phyloP scores from a whole-genome alignment of 441 rosid species.

The Bruguiera hainesii region DNA sequence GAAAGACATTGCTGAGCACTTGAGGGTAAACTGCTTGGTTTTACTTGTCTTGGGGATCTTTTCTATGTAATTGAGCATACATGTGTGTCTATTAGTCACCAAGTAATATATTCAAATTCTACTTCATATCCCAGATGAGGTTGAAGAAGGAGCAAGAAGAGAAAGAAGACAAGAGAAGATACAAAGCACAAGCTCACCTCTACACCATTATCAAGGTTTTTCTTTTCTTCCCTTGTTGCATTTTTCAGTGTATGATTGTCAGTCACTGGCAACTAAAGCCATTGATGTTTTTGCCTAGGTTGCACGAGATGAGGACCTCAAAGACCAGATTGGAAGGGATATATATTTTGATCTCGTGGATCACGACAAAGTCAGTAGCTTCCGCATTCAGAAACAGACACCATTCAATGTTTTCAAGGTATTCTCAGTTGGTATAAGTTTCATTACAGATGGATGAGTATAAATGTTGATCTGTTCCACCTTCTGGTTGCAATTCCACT shows the following conservation, averaged over 20 bases:
- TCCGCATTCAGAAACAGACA: constrained; percentile 85
- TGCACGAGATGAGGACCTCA: constrained; percentile 87
- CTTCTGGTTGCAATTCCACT: not conserved
- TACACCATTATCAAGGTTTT: constrained; percentile 85
- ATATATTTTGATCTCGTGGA: constrained; percentile 92
- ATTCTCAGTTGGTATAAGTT: not conserved
- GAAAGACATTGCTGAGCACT: constrained; percentile 94
- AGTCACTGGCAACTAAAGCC: constrained; percentile 18
- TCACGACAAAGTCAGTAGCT: constrained; percentile 84
- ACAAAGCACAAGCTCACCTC: constrained; percentile 91
- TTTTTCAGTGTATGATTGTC: not conserved
- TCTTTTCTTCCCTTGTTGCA: not conserved
- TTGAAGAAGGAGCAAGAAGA: constrained; percentile 94
- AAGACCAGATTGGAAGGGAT: constrained; percentile 83
- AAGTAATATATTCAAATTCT: constrained; percentile 17
- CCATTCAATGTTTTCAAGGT: constrained; percentile 78
- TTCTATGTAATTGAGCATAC: not conserved
- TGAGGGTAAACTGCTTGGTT: constrained; percentile 57
- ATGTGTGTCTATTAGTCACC: not conserved
- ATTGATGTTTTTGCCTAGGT: constrained; percentile 46
- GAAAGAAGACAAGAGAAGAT: constrained; percentile 75
- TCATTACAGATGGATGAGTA: too few species aligned
- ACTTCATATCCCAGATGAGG: constrained; percentile 55
- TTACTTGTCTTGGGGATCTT: not conserved
- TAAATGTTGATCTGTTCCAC: not conserved